These are phyloP conservation scores for Aulographum hederae DNA, from an alignment of 2,329 filamentous ascomycete genomes.

Conservation along the genomic window DNA sequence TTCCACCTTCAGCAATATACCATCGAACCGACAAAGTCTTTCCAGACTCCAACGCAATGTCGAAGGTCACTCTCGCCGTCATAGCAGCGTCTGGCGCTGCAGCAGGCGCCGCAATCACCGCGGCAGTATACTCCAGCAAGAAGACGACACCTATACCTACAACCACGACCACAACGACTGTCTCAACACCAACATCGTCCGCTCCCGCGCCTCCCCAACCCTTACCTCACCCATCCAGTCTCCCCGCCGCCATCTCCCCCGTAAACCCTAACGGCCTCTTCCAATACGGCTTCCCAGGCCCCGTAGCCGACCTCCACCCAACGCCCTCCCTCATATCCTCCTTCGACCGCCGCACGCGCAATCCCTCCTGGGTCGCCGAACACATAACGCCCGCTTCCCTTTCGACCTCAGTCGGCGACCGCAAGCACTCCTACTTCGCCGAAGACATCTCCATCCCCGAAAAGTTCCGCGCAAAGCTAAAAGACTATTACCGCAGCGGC, in stretches of 20 bases:
- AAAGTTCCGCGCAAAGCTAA: slow-evolving; percentile 74
- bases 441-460: slow-evolving; percentile 68
- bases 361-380: slow-evolving; percentile 82
- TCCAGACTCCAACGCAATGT: slow-evolving; percentile 21
- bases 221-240: slow-evolving; percentile 10
- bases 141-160: slow-evolving; percentile 11
- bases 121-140: slow-evolving; percentile 22
- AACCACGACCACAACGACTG: slow-evolving; percentile 15
- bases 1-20: no score
- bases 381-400: slow-evolving; percentile 88
- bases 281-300: slow-evolving; percentile 66
- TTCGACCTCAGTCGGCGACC: slow-evolving; percentile 54
- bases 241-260: slow-evolving; percentile 11
- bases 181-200: slow-evolving; percentile 15
- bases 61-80: slow-evolving; percentile 30
- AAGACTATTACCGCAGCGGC: slow-evolving; percentile 87
- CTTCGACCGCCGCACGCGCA: slow-evolving; percentile 78
- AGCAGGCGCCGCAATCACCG: slow-evolving; percentile 29
- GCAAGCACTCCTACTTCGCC: slow-evolving; percentile 64
- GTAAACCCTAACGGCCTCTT: slow-evolving; percentile 33
- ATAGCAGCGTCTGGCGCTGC: slow-evolving; percentile 29
- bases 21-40: not conserved
- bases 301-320: slow-evolving; percentile 62
- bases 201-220: slow-evolving; percentile 9
- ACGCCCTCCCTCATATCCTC: slow-evolving; percentile 65